Base-by-base conservation (phyloP, 257 asterid species). In the Mitragyna speciosa region DNA sequence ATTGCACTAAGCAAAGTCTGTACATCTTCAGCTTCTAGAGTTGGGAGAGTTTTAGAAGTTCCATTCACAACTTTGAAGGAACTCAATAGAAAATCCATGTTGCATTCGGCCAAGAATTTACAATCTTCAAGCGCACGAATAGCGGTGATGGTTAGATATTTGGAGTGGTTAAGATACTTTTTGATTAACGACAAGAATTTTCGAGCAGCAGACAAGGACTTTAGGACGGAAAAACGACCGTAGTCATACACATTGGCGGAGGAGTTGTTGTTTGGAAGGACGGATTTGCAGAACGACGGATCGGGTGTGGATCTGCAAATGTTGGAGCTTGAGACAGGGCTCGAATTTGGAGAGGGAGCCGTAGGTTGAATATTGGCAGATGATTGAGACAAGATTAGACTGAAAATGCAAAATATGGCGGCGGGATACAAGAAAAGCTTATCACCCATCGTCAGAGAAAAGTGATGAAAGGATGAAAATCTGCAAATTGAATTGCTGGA, bases 71-170 rank as follows among this genome's bases (percentile, higher is more conserved):
- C 85, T 72, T 72, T 74, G 75, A 73, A 79, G 2, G 91, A 79
- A 31, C 11, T 74, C 0, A 67, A 14, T 4, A 94, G 84, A 33
- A 87, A 81, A 76, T 94, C 98, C 11, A 88, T 80, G 89, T 87
- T 92, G 72, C 81, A 87, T 64, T 81, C 88, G 0, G 97, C 96
- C 31, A 94, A 79, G 33, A 76, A 83, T 36, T 33, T 48, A 87
- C 98, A 94, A 43, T 92, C 98, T 45, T 92, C 81, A 15, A 94
- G 93, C 0, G 98, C 97, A 0, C 94, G 84, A 20, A 85, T 33
- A 0, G 97, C 92, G 0, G 92, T 26, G 47, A 65, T 16, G 73
- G 97, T 90, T 47, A 91, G 80, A 9, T 51, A 4, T 9, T 84
- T 84, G 33, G 90, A 85, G 0, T 65, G 65, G 0, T 36, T 36